phyloP scores from a whole-genome alignment of 1,139 yeast genomes.

The Pichia sp. region DNA sequence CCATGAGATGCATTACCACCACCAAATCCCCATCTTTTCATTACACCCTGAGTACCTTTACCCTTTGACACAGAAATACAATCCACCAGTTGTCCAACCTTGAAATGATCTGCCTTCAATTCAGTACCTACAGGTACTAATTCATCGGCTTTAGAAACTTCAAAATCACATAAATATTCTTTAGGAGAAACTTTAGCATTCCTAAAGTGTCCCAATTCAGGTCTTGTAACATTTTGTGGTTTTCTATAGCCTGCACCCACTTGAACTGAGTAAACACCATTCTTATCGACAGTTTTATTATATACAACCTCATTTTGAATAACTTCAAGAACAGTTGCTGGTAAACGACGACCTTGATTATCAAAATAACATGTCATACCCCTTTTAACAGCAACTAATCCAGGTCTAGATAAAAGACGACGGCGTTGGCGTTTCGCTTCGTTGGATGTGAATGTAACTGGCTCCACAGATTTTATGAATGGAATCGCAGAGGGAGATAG shows the following conservation, averaged over 20 bases:
- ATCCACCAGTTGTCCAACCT: constrained; percentile 79
- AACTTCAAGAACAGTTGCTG: constrained; percentile 82
- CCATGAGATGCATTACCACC: constrained; percentile 96
- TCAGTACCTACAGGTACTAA: constrained; percentile 73
- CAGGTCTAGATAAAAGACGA: constrained; percentile 69
- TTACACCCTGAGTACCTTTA: constrained; percentile 97
- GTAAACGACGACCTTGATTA: constrained; percentile 59
- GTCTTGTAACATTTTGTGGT: constrained; percentile 55
- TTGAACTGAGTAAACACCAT: constrained; percentile 82
- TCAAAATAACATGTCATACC: constrained; percentile 89
- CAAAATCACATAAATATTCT: constrained; percentile 64
- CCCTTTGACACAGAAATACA: constrained; percentile 77
- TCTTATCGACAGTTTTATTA: constrained; percentile 56
- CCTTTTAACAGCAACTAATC: constrained; percentile 71
- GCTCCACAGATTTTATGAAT: constrained; percentile 37
- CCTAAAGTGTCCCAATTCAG: constrained; percentile 70
- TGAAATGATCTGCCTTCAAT: constrained; percentile 76
- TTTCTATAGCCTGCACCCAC: constrained; percentile 72
- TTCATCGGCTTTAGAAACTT: constrained; percentile 59
- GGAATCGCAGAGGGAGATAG: constrained; percentile 45
- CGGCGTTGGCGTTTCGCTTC: constrained; percentile 56
- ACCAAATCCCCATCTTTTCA: constrained; percentile 89
- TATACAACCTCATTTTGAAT: constrained; percentile 81
- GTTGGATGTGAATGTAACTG: constrained; percentile 46
- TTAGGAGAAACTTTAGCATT: constrained; percentile 84